These are phyloP conservation scores for Trichophyton benhamiae DNA, from an alignment of 2,329 filamentous ascomycete species.

Conservation along the genomic window DNA sequence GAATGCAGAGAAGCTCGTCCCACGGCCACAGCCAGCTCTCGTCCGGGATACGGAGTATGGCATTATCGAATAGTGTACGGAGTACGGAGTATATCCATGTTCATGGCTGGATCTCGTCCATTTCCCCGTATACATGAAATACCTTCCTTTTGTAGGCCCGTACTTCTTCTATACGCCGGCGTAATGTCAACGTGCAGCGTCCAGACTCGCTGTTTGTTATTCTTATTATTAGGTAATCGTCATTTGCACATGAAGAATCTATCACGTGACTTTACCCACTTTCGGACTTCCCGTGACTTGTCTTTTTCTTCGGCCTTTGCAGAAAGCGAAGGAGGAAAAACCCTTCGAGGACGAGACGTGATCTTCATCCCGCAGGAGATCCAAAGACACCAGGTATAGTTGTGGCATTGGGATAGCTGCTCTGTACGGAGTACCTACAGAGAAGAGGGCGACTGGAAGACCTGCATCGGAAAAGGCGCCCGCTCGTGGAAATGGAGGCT, in stretches of 20 bases:
- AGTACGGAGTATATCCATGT: background rate
- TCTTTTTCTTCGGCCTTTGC: background rate
- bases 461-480: background rate
- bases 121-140: background rate
- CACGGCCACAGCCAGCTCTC: background rate
- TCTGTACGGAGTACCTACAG: background rate
- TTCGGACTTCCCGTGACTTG: background rate
- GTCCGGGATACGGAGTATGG: background rate
- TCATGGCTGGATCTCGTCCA: background rate
- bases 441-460: background rate
- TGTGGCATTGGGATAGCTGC: background rate
- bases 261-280: background rate
- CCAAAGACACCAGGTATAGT: background rate
- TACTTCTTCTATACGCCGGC: background rate
- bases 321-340: background rate
- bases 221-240: no score
- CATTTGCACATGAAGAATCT: no score
- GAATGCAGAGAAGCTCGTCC: background rate
- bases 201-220: no score
- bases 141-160: background rate
- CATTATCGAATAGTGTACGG: background rate
- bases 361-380: background rate
- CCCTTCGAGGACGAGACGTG: background rate
- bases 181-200: no score
- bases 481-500: constrained; percentile 12